Conservation (phyloP, 768 basidiomycete genomes). For the Lentinula aciculospora region DNA sequence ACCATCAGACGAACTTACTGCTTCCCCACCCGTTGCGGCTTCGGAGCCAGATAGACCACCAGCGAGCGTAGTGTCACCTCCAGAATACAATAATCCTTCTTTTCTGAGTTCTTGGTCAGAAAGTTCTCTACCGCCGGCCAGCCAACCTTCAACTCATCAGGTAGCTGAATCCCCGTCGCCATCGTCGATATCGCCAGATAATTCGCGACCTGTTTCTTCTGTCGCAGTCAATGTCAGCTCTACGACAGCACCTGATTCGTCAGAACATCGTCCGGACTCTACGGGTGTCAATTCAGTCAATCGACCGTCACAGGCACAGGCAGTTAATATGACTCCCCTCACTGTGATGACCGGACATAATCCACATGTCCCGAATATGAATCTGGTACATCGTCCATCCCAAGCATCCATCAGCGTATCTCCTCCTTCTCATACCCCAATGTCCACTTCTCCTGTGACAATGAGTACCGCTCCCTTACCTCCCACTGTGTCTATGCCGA, state of each 20-base stretch:
- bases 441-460: background rate
- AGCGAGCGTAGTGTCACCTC: conserved; percentile 4
- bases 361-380: background rate
- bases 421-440: background rate
- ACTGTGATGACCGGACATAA: background rate
- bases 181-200: background rate
- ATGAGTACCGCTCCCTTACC: too few species aligned
- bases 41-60: background rate
- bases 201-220: background rate
- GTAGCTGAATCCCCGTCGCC: background rate
- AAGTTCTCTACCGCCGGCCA: background rate
- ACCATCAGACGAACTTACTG: conserved; percentile 7
- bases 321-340: background rate
- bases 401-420: background rate
- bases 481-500: too few species aligned
- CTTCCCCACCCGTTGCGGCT: conserved; percentile 9
- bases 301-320: background rate
- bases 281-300: background rate
- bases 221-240: background rate
- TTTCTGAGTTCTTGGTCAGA: background rate
- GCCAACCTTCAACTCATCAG: too few species aligned
- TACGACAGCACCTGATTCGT: background rate
- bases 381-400: background rate
- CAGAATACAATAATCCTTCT: background rate
- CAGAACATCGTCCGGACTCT: background rate